Percentiles rank a stretch among this genome's conserved stretches.
Evolutionary conservation across 2,329 filamentous ascomycete species (phyloP).

Genomic region (Colletotrichum magnum): DNA sequence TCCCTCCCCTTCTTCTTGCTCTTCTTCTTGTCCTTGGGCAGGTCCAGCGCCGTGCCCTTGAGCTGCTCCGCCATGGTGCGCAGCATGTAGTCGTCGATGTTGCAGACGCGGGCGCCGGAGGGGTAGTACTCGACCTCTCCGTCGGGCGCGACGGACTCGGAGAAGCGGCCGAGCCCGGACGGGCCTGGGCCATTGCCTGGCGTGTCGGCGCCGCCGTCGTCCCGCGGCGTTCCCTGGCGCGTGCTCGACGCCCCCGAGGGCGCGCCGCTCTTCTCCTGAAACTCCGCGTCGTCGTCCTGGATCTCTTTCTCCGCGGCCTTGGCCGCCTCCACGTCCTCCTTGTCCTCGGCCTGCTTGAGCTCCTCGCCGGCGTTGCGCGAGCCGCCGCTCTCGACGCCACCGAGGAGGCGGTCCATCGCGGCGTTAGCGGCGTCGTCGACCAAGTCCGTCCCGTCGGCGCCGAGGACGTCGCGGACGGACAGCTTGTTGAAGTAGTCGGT

Average conservation of each 20-base stretch:
- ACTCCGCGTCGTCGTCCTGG: slow-evolving; percentile 87
- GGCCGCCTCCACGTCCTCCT: slow-evolving; percentile 91
- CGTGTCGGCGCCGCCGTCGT: slow-evolving; percentile 49
- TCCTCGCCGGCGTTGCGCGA: slow-evolving; percentile 76
- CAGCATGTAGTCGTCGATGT: slow-evolving; percentile 84
- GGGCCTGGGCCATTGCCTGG: slow-evolving; percentile 45
- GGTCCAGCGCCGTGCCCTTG: slow-evolving; percentile 71
- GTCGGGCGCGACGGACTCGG: slow-evolving; percentile 52
- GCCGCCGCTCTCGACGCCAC: slow-evolving; percentile 72
- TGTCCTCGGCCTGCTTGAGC: slow-evolving; percentile 91
- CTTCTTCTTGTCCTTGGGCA: slow-evolving; percentile 76
- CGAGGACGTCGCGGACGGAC: slow-evolving; percentile 79
- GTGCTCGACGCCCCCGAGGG: slow-evolving; percentile 65
- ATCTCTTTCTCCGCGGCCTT: slow-evolving; percentile 91
- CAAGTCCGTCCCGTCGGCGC: slow-evolving; percentile 66
- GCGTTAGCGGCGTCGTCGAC: slow-evolving; percentile 80
- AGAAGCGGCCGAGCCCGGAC: slow-evolving; percentile 55
- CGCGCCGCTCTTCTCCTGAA: slow-evolving; percentile 73
- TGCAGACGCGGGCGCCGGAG: slow-evolving; percentile 69
- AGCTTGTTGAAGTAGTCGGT: slow-evolving; percentile 94
- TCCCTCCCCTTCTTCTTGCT: slow-evolving; percentile 72
- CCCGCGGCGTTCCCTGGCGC: slow-evolving; percentile 65
- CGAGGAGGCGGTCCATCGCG: slow-evolving; percentile 89
- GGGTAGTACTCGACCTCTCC: slow-evolving; percentile 69
- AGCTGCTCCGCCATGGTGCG: slow-evolving; percentile 75